phyloP scores from a whole-genome alignment of 2,329 filamentous ascomycete species.

The Dothideomycetes sp. region DNA sequence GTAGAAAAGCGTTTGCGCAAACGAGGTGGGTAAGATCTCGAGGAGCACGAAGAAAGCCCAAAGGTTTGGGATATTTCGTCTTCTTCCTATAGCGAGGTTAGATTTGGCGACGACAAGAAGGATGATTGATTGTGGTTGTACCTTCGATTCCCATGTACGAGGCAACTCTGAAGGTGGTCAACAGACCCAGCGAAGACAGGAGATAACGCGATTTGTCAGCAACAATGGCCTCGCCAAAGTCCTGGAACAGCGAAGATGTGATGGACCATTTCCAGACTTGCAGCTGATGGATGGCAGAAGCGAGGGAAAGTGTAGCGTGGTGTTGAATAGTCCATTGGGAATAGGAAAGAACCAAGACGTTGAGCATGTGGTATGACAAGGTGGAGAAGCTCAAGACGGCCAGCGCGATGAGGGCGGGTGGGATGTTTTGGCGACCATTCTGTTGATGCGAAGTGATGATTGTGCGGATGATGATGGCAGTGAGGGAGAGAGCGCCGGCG shows the following conservation, averaged over 20 bases:
- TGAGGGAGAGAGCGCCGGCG: conserved; percentile 22
- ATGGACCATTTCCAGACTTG: conserved; percentile 25
- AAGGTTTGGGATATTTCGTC: conserved; percentile 20
- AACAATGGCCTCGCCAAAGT: conserved; percentile 26
- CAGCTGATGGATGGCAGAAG: conserved; percentile 7
- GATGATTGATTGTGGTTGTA: not conserved
- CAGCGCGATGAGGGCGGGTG: conserved; percentile 20
- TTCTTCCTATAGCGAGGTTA: conserved; percentile 11
- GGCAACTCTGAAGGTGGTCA: conserved; percentile 20
- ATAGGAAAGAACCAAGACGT: conserved; percentile 27
- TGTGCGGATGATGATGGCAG: conserved; percentile 14
- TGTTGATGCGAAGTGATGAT: conserved; percentile 6
- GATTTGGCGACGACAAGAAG: not conserved
- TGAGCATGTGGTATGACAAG: conserved; percentile 27
- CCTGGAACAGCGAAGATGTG: conserved; percentile 24
- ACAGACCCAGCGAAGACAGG: conserved; percentile 21
- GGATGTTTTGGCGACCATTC: conserved; percentile 9
- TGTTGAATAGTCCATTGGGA: conserved; percentile 17
- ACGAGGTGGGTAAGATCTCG: conserved; percentile 29
- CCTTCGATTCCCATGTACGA: conserved; percentile 25
- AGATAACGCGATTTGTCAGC: conserved; percentile 17
- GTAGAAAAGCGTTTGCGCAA: conserved; percentile 27
- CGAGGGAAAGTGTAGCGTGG: no score
- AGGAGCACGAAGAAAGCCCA: conserved; percentile 27
- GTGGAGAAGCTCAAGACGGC: conserved; percentile 22